These are phyloP conservation scores for Mucor indicus DNA, from an alignment of 371 early-diverging fungal species.

Conservation along the genomic window DNA sequence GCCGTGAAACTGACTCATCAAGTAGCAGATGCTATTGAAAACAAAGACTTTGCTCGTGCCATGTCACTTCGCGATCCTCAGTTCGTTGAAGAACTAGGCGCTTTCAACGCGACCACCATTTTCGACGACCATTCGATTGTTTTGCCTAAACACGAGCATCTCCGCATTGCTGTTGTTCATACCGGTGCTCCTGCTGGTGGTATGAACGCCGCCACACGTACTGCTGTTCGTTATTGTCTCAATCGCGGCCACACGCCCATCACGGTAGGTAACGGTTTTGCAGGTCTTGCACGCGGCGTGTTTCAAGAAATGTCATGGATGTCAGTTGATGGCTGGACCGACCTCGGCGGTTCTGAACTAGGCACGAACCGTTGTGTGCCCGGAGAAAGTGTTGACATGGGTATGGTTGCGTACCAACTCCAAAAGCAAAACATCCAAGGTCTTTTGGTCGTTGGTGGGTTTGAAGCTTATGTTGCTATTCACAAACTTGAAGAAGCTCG, in stretches of 20 bases:
- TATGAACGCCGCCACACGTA: conserved; percentile 96
- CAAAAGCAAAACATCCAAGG: conserved; percentile 89
- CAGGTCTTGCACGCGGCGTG: conserved; percentile 85
- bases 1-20: conserved; percentile 90
- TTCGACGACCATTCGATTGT: conserved; percentile 32
- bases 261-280: conserved; percentile 92
- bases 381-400: conserved; percentile 66
- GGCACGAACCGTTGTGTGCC: conserved; percentile 94
- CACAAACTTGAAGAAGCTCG: conserved; percentile 73
- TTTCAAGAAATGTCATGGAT: conserved; percentile 77
- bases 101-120: conserved; percentile 52
- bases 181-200: conserved; percentile 97
- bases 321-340: conserved; percentile 88
- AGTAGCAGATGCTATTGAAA: conserved; percentile 79
- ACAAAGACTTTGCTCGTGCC: conserved; percentile 85
- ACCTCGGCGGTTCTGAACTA: conserved; percentile 91
- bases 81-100: conserved; percentile 74
- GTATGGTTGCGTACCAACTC: conserved; percentile 85
- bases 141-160: conserved; percentile 43
- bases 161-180: conserved; percentile 93
- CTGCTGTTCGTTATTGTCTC: conserved; percentile 83
- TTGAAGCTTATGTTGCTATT: conserved; percentile 87
- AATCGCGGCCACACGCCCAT: conserved; percentile 84
- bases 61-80: conserved; percentile 91
- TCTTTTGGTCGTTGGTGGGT: conserved; percentile 94